phyloP scores from a whole-genome alignment of 2,329 filamentous ascomycete genomes.

The Cladosporium sp. region DNA sequence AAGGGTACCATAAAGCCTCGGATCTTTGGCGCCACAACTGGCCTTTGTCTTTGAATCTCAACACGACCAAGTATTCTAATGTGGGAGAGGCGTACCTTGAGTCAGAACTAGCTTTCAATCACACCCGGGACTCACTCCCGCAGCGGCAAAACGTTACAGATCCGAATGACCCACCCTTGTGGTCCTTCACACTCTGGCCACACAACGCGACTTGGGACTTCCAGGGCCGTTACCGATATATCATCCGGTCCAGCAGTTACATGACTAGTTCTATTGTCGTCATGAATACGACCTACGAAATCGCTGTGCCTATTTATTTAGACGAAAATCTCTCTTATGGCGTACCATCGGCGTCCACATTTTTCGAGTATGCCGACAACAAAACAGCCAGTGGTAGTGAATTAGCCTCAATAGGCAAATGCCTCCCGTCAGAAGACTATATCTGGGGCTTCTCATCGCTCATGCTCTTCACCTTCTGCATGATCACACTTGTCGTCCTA shows the following conservation, averaged over 20 bases:
- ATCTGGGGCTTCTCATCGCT: slow-evolving; percentile 17
- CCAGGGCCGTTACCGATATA: too few relatives aligned
- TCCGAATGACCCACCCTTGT: not conserved
- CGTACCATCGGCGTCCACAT: too few relatives aligned
- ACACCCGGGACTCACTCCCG: not conserved
- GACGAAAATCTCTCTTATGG: too few relatives aligned
- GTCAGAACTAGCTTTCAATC: not conserved
- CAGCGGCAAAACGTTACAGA: not conserved
- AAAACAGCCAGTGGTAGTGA: not conserved
- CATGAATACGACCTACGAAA: not conserved
- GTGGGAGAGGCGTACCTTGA: too few relatives aligned
- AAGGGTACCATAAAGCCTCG: not conserved
- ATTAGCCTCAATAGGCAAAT: not conserved
- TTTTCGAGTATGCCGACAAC: too few relatives aligned
- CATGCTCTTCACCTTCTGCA: slow-evolving; percentile 17
- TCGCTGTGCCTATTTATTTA: not conserved
- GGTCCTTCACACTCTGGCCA: not conserved
- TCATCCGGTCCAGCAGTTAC: not conserved
- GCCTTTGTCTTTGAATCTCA: not conserved
- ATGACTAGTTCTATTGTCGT: not conserved
- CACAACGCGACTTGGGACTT: not conserved
- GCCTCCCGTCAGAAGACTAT: not conserved
- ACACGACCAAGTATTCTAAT: not conserved
- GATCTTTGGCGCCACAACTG: not conserved
- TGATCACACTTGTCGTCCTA: slow-evolving; percentile 9